Conservation (phyloP, 768 basidiomycete genomes). For the Lanmaoa rubissima region DNA sequence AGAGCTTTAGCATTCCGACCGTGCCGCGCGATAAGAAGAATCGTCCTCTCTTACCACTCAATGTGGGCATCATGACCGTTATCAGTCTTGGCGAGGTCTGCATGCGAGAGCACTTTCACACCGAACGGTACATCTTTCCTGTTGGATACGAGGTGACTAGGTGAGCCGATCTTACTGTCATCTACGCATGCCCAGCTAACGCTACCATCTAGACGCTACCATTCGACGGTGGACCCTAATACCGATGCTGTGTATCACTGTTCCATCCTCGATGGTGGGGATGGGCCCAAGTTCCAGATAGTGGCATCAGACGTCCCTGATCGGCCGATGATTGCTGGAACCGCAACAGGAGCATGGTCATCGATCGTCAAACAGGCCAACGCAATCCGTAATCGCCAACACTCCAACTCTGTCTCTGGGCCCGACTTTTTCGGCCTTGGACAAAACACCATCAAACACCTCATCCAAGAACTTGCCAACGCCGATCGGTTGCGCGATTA, state of each 20-base stretch:
- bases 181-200: constrained; percentile 1
- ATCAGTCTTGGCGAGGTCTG: constrained; percentile 72
- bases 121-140: constrained; percentile 86
- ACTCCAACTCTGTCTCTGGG: constrained; percentile 84
- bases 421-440: constrained; percentile 88
- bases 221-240: constrained; percentile 69
- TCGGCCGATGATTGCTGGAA: constrained; percentile 76
- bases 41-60: constrained; percentile 71
- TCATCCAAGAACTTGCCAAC: constrained; percentile 81
- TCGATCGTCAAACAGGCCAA: constrained; percentile 82
- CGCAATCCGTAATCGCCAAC: constrained; percentile 73
- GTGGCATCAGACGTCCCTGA: constrained; percentile 69
- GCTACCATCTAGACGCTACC: constrained; percentile 56
- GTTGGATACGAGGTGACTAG: constrained; percentile 83
- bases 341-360: constrained; percentile 86
- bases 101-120: constrained; percentile 82
- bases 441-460: constrained; percentile 85
- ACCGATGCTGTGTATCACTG: constrained; percentile 75
- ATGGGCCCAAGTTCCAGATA: constrained; percentile 85
- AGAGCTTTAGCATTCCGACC: constrained; percentile 73
- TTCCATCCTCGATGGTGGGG: constrained; percentile 81
- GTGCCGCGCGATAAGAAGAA: constrained; percentile 73
- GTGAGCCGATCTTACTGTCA: constrained; percentile 36
- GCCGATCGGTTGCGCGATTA: constrained; percentile 74
- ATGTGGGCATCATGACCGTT: constrained; percentile 87